Base-by-base conservation (phyloP, 495 filamentous ascomycete genomes). In the Penicillium roqueforti region DNA sequence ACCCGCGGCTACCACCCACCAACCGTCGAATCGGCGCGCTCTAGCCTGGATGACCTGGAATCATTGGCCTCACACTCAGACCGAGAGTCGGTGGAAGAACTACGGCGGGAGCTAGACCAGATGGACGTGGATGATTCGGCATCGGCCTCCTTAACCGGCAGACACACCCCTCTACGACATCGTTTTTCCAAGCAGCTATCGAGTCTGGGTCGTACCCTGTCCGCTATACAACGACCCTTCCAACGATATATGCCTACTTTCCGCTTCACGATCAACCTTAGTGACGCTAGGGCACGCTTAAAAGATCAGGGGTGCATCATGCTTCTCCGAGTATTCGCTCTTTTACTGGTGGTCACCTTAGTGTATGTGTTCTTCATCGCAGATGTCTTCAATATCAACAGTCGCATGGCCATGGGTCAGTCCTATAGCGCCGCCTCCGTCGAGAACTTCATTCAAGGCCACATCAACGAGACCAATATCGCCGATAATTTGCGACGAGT, bases 351-450 rank as follows among this genome's bases (percentile, higher is more conserved):
- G 9, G 69, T 92, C 31, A 76, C 79, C 8, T 71, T 95, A 54
- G 75, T 95, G 9, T 98, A 96, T 68, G 67, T 89, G 28, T 72
- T 98, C 42, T 88, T 98, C 57, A 81, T 92, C 37, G 87, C 88
- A 55, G 87, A 92, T 66, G 58, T 95, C 13, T 87, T 97, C 65
- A 80, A 78, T 20, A 58, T 75, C 48, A 74, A 75, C 46, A 68
- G 62, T 36, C 68, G 67, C 47, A 69, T 75, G 55, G 63, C 70
- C 26, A 72, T 74, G 59, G 71, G 69, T 1, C 69, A 75, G 41
- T 65, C 70, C 23, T 77, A 74, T 47, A 78, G 75, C 53, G 74
- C 83, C 52, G 75, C 80, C 84, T 76, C 80, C 57, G 63, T 84
- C 86, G 61, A 83, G 83, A 66, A 79, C 74, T 90, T 83, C 68